phyloP scores from a whole-genome alignment of 78 protist genomes.

The Cyanophora paradoxa region DNA sequence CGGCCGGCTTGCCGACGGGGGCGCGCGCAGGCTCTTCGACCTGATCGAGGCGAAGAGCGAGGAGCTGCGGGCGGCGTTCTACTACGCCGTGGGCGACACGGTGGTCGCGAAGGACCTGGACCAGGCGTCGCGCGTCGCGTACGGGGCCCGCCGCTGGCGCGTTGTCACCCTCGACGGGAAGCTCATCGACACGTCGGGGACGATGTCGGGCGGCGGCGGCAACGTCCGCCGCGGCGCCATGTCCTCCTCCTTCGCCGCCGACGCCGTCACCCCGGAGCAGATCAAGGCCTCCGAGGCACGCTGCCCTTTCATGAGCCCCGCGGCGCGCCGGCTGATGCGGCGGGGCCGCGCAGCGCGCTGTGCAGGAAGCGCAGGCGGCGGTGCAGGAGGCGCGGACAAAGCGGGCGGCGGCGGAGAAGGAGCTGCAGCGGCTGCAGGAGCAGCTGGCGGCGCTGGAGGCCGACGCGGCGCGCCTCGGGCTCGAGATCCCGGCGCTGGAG shows the following conservation, averaged over 20 bases:
- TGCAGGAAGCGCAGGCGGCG: neutral
- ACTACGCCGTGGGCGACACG: conserved; percentile 85
- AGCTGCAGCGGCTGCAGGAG: neutral
- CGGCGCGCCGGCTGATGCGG: too few relatives aligned
- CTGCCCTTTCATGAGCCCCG: too few relatives aligned
- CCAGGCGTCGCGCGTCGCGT: conserved; percentile 70
- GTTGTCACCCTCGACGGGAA: conserved; percentile 95
- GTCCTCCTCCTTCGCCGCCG: neutral
- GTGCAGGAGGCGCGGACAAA: neutral
- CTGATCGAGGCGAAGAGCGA: conserved; percentile 30
- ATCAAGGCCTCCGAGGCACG: too few relatives aligned
- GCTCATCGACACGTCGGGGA: conserved; percentile 90
- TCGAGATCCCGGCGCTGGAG: neutral
- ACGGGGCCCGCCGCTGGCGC: conserved; percentile 53
- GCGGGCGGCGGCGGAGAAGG: neutral
- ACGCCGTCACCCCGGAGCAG: neutral
- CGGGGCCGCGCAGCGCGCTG: neutral
- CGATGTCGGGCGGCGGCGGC: conserved; percentile 98
- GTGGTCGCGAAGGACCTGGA: conserved; percentile 65
- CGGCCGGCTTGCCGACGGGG: conserved; percentile 19
- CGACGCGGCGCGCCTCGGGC: conserved; percentile 1
- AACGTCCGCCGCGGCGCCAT: conserved; percentile 61
- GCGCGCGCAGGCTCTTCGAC: conserved; percentile 44
- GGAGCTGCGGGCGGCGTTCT: conserved; percentile 73
- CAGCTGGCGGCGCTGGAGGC: conserved; percentile 1